Evolutionary conservation across 2,329 filamentous ascomycete genomes (phyloP).

Genomic region (Fusarium pseudoanthophilum): DNA sequence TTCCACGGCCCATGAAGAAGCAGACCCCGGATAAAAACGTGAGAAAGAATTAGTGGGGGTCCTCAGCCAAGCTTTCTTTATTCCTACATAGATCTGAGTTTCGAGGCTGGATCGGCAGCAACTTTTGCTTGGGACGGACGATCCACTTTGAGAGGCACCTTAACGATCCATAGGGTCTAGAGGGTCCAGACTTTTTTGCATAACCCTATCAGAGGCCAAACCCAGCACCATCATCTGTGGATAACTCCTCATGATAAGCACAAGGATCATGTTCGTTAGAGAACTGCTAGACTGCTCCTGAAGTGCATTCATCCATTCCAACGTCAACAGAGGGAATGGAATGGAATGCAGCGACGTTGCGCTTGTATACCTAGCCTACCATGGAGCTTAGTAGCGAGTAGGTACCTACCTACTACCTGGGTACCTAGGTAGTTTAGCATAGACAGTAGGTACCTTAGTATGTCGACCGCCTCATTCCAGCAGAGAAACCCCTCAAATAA

Average conservation of each 20-base stretch:
- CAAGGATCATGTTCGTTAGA: neutral
- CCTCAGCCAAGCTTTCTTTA: constrained; percentile 28
- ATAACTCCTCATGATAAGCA: neutral
- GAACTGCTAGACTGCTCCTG: neutral
- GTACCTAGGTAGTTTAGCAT: neutral
- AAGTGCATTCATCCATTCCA: constrained; percentile 15
- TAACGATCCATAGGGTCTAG: constrained; percentile 14
- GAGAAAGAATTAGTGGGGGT: constrained; percentile 9
- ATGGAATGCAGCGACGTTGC: constrained; percentile 9
- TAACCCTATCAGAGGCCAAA: constrained; percentile 6
- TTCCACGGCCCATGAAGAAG: constrained; percentile 5
- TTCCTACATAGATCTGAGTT: constrained; percentile 36
- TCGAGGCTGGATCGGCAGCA: constrained; percentile 28
- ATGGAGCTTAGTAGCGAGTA: neutral
- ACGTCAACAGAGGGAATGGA: neutral
- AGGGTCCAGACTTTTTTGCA: constrained; percentile 18
- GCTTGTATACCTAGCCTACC: neutral
- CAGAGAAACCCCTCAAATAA: neutral
- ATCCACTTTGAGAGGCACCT: constrained; percentile 14
- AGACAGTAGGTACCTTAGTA: too few species aligned
- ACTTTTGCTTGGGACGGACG: neutral
- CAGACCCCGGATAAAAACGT: constrained; percentile 7
- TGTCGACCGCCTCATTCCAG: constrained; percentile 23
- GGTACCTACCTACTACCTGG: too few species aligned
- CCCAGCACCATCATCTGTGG: neutral